A percentile compares a stretch with the other conserved stretches of the same genome.
Evolutionary conservation across 2,329 filamentous ascomycete species (phyloP).

Genomic region (Colletotrichum aenigma): DNA sequence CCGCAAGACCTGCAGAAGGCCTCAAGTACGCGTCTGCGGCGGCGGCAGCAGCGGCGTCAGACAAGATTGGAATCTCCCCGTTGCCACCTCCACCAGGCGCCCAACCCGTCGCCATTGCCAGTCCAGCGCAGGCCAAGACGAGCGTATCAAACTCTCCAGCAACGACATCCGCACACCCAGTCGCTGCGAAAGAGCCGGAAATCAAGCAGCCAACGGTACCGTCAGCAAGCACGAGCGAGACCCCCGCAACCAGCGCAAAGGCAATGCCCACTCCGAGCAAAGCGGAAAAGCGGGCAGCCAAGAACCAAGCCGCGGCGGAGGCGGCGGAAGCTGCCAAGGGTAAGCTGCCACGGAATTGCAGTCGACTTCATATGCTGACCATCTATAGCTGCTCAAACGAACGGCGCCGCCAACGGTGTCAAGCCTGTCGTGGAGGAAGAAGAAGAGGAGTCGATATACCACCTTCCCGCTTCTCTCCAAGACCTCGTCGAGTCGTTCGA

Average conservation of each 20-base stretch:
- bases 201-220: constrained; percentile 34
- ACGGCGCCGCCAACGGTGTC: constrained; percentile 57
- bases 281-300: constrained; percentile 44
- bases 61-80: constrained; percentile 89
- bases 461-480: constrained; percentile 85
- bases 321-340: constrained; percentile 48
- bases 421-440: constrained; percentile 52
- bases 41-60: constrained; percentile 87
- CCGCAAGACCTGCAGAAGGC: constrained; percentile 83
- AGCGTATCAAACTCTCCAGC: constrained; percentile 62
- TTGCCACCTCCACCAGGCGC: constrained; percentile 85
- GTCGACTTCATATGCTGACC: not conserved
- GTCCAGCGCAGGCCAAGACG: constrained; percentile 55
- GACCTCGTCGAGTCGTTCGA: constrained; percentile 94
- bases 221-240: constrained; percentile 27
- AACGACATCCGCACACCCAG: constrained; percentile 51
- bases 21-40: constrained; percentile 97
- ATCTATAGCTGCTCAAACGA: constrained; percentile 45
- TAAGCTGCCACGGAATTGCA: constrained; percentile 28
- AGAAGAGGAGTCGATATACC: constrained; percentile 85
- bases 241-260: constrained; percentile 25
- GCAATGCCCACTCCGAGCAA: constrained; percentile 36
- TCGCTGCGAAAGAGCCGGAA: constrained; percentile 37
- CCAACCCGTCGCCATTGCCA: constrained; percentile 41
- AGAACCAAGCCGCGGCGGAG: constrained; percentile 47